Evolutionary conservation across 805 yeast genomes (phyloP), one percentile per base, ranked within the genome.

Genomic region (Candida rishiriensis): DNA sequence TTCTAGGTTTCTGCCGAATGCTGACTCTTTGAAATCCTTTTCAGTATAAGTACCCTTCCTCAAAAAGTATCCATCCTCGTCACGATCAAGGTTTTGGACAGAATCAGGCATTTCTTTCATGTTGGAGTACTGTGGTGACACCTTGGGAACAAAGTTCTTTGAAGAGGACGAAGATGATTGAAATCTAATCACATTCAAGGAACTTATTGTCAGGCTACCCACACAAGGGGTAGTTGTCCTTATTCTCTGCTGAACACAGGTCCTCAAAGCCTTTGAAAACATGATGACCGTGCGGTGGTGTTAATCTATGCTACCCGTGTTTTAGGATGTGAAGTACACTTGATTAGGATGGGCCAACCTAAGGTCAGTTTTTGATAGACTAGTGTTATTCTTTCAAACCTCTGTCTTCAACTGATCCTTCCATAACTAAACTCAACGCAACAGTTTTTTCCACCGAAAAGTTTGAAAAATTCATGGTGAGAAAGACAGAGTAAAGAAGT

Each of bases 31-130:
- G 38, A 54, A 61, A 12, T 55, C 56, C 15, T 47, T 39, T 26
- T 50, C 50, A 9, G 53, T 50, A 42, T 60, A 51, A 13, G 41
- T 28, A 21, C 48, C 51, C 13, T 41, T 47, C 29, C 47, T 48
- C 32, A 54, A 44, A 31, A 58, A 55, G 37, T 48, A 43, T 31
- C 63, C 64, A 3, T 57, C 45, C 16, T 56, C 52, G 37, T 60
- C 59, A 17, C 53, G 34, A 12, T 57, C 60, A 21, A 44, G 41
- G 18, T 46, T 46, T 14, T 38, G 37, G 29, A 51, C 21, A 10
- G 48, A 44, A 29, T 46, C 41, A 9, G 42, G 34, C 12, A 42
- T 21, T 33, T 42, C 37, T 10, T 41, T 21, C 18, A 28, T 31
- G 10, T 36, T 36, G 26, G 26, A 21, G 26, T 21, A 21, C 26